Evolutionary conservation across 2,329 filamentous ascomycete genomes (phyloP).

Genomic region (Exophiala phaeomuriformis): DNA sequence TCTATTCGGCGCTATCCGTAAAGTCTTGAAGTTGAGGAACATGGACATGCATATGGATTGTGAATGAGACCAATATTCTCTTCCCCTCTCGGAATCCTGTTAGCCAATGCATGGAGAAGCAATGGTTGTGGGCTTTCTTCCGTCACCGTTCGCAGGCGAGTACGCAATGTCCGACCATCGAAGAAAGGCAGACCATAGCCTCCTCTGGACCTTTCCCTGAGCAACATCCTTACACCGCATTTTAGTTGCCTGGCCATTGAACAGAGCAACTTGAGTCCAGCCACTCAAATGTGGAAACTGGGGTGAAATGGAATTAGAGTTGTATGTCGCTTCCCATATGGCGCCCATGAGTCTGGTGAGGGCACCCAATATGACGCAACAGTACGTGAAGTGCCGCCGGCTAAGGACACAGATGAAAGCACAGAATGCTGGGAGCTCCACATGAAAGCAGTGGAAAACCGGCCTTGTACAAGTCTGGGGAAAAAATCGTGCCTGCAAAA

Average conservation of each 20-base stretch:
- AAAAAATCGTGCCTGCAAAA: no score
- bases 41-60: background rate
- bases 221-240: conserved; percentile 1
- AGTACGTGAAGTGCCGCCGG: background rate
- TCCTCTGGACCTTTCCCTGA: background rate
- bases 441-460: no score
- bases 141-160: background rate
- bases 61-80: background rate
- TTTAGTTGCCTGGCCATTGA: background rate
- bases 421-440: no score
- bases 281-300: background rate
- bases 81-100: background rate
- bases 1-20: background rate
- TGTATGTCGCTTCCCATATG: background rate
- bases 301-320: background rate
- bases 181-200: background rate
- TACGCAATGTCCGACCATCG: background rate
- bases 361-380: background rate
- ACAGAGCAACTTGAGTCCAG: background rate
- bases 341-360: background rate
- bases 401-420: no score
- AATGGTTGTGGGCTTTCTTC: background rate
- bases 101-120: no score
- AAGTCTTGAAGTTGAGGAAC: background rate
- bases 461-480: no score